Conservation (phyloP, 1,284 basidiomycete genomes). For the Marasmius sp. region DNA sequence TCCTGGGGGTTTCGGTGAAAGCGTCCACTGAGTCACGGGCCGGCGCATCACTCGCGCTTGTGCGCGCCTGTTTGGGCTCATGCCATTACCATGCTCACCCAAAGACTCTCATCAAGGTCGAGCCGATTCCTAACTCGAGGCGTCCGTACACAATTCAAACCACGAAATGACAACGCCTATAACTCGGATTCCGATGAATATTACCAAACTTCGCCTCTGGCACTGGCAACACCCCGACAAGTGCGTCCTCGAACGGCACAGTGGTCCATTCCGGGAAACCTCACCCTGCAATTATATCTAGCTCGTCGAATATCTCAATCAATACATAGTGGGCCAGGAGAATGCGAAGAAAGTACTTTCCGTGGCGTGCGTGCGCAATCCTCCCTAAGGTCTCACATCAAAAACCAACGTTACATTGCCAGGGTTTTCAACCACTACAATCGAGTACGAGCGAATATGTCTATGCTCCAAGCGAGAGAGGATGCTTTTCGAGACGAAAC, state of each 20-base stretch:
- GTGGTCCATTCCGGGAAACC: background rate
- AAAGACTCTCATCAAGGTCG: background rate
- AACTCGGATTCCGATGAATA: background rate
- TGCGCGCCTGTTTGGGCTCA: background rate
- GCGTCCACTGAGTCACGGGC: background rate
- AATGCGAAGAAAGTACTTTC: slow-evolving; percentile 91
- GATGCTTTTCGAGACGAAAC: slow-evolving; percentile 27
- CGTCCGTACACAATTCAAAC: slow-evolving; percentile 33
- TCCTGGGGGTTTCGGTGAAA: background rate
- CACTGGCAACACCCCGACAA: slow-evolving; percentile 71
- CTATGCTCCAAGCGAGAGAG: slow-evolving; percentile 45
- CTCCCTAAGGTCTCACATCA: slow-evolving; percentile 4
- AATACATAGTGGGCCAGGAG: slow-evolving; percentile 92
- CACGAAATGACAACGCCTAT: background rate
- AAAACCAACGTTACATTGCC: slow-evolving; percentile 6
- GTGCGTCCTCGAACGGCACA: slow-evolving; percentile 31
- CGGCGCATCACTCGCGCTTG: background rate
- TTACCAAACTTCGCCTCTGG: slow-evolving; percentile 30
- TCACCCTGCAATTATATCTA: slow-evolving; percentile 26
- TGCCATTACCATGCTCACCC: background rate
- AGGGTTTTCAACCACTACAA: slow-evolving; percentile 95
- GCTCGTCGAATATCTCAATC: slow-evolving; percentile 86
- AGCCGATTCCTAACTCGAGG: slow-evolving; percentile 18
- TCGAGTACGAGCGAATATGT: slow-evolving; percentile 68
- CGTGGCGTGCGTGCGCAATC: slow-evolving; percentile 69